Conservation (phyloP, 768 basidiomycete species). For the Chalciporus sphaerocephalus region DNA sequence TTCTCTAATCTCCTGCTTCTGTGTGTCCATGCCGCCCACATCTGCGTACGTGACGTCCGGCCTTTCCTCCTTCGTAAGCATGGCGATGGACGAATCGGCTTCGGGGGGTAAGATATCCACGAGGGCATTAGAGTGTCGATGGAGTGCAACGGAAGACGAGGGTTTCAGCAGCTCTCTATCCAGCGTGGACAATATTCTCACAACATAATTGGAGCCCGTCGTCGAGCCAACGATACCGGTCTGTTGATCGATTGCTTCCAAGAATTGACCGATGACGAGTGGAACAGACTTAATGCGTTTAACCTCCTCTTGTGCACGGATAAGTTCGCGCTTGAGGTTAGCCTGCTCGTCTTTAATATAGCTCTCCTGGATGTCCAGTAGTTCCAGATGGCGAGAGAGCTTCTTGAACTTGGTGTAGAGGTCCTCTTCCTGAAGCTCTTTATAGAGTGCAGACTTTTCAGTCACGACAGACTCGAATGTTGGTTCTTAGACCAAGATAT, state of each 20-base stretch:
- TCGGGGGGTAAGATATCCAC: slow-evolving; percentile 98
- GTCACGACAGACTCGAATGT: slow-evolving; percentile 83
- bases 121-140: slow-evolving; percentile 96
- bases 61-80: slow-evolving; percentile 92
- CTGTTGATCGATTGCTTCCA: slow-evolving; percentile 97
- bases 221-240: slow-evolving; percentile 97
- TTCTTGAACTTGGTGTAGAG: slow-evolving; percentile 97
- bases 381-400: slow-evolving; percentile 89
- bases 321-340: slow-evolving; percentile 94
- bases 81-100: slow-evolving; percentile 93
- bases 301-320: slow-evolving; percentile 98
- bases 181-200: slow-evolving; percentile 92
- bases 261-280: slow-evolving; percentile 97
- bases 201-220: slow-evolving; percentile 97
- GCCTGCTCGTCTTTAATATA: slow-evolving; percentile 99
- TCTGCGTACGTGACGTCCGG: slow-evolving; percentile 93
- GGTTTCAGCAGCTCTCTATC: slow-evolving; percentile 97
- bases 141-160: slow-evolving; percentile 95
- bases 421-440: slow-evolving; percentile 87
- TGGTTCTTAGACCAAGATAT: slow-evolving; percentile 57
- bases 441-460: slow-evolving; percentile 84
- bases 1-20: slow-evolving; percentile 99
- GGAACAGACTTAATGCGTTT: slow-evolving; percentile 99
- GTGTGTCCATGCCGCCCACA: slow-evolving; percentile 94
- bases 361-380: slow-evolving; percentile 90